Conservation (phyloP, 345 rosid species). For the Excoecaria agallocha region DNA sequence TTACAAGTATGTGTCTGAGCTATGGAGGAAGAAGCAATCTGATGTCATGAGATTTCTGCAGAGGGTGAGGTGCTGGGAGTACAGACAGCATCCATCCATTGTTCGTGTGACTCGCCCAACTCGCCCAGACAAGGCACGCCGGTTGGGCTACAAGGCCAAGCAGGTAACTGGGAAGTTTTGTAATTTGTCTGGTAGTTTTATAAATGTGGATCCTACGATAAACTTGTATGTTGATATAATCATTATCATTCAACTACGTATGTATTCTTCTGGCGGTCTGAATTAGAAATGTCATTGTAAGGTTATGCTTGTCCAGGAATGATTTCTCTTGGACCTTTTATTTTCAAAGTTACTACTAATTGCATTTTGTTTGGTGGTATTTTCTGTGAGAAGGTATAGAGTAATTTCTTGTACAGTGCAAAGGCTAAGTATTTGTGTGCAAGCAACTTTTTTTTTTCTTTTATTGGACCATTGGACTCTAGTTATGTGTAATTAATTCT, state of each 20-base stretch:
- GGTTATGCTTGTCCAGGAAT: not conserved
- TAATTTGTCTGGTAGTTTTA: not conserved
- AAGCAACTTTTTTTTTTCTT: not conserved
- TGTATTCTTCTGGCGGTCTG: not conserved
- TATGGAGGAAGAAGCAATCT: slow-evolving; percentile 99
- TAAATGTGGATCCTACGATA: not conserved
- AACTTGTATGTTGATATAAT: not conserved
- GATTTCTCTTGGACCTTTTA: not conserved
- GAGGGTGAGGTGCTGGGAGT: slow-evolving; percentile 99
- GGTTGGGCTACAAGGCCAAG: slow-evolving; percentile 96
- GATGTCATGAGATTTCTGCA: slow-evolving; percentile 97
- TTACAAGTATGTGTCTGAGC: slow-evolving; percentile 93
- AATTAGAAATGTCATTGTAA: too few species aligned
- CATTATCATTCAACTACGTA: not conserved
- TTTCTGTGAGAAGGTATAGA: not conserved
- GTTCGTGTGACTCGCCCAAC: slow-evolving; percentile 85
- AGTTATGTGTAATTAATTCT: not conserved
- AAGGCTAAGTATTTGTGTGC: not conserved
- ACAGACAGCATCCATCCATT: slow-evolving; percentile 90
- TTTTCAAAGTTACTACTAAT: not conserved
- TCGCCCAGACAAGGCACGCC: slow-evolving; percentile 97
- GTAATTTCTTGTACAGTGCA: not conserved
- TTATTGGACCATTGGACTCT: not conserved
- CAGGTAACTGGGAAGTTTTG: slow-evolving; percentile 49
- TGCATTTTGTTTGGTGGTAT: not conserved